phyloP scores from a whole-genome alignment of 2,329 filamentous ascomycete species.

The Lachnellula cervina region DNA sequence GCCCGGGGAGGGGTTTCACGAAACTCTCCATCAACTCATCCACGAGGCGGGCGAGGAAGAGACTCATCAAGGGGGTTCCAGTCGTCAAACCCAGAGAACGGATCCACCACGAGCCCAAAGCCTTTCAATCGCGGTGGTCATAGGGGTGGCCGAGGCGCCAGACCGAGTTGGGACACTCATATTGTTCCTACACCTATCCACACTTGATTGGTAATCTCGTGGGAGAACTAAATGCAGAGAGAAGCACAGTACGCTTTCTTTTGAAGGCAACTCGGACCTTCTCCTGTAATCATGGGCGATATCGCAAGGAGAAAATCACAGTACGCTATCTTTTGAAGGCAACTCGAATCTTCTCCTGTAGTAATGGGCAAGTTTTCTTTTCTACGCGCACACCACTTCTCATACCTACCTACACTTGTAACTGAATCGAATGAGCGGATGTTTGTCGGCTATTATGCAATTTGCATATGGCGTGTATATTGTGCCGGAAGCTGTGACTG shows the following conservation, averaged over 20 bases:
- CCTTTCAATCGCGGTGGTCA: slow-evolving; percentile 20
- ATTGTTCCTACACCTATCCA: slow-evolving; percentile 26
- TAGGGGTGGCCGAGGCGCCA: slow-evolving; percentile 24
- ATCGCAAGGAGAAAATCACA: not conserved
- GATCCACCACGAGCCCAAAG: slow-evolving; percentile 17
- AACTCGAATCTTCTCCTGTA: slow-evolving; percentile 18
- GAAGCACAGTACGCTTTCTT: not conserved
- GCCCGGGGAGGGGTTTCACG: slow-evolving; percentile 22
- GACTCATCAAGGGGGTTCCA: slow-evolving; percentile 24
- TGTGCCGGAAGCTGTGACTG: slow-evolving; percentile 21
- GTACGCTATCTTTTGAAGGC: slow-evolving; percentile 1
- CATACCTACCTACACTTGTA: slow-evolving; percentile 28
- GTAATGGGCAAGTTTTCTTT: slow-evolving; percentile 22
- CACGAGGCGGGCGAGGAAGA: slow-evolving; percentile 27
- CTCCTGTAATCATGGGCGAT: not conserved
- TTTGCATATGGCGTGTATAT: slow-evolving; percentile 29
- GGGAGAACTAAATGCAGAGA: not conserved
- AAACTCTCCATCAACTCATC: slow-evolving; percentile 24
- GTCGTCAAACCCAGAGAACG: slow-evolving; percentile 23
- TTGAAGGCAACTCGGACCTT: not conserved
- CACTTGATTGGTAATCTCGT: slow-evolving; percentile 18
- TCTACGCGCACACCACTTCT: slow-evolving; percentile 22
- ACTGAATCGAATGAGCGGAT: slow-evolving; percentile 28
- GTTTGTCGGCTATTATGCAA: slow-evolving; percentile 25
- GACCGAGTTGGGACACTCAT: slow-evolving; percentile 24